Evolutionary conservation across 768 basidiomycete species (phyloP), one percentile per base, ranked within the genome.

Genomic region (Termitomyces sp.): DNA sequence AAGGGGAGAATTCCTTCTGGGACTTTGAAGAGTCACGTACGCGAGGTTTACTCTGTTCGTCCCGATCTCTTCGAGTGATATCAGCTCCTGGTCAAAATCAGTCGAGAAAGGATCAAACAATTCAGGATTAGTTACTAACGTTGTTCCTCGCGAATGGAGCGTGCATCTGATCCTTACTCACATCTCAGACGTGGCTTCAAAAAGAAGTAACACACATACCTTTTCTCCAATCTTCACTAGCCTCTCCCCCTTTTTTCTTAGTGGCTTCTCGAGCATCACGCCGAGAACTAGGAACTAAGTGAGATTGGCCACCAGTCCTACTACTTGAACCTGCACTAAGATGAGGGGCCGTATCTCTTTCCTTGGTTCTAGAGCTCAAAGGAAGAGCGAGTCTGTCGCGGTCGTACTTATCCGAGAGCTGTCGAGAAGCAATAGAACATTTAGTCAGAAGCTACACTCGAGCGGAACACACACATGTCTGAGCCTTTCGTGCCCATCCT

Each of bases 361-460:
- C 89, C 68, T 89, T 89, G 55, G 72, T 78, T 47, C 88, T 78
- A 53, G 83, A 66, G 55, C 72, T 74, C 46, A 78, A 68, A 16
- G 82, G 82, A 63, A 84, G 74, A 50, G 82, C 81, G 52, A 90
- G 80, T 48, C 89, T 85, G 69, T 90, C 89, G 44, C 91, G 87
- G 74, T 93, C 91, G 64, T 87, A 93, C 72, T 90, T 92, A 71
- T 94, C 91, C 18, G 91, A 92, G 20, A 93, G 79, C 91, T 94
- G 60, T 13, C 47, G 44, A 40, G n/a, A 57, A 24, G 36, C 13
- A 43, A 65, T 22, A 65, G 57, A 49, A 48, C 36, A n/a, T 47
- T 53, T 24, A 48, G 46, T 52, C 57, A 37, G 24, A 60, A 18
- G 59, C 30, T 39, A 40, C 9, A 30, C n/a, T 6, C 26, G 8